phyloP scores from a whole-genome alignment of 1,284 basidiomycete species.

The Boletus semigastroideus region DNA sequence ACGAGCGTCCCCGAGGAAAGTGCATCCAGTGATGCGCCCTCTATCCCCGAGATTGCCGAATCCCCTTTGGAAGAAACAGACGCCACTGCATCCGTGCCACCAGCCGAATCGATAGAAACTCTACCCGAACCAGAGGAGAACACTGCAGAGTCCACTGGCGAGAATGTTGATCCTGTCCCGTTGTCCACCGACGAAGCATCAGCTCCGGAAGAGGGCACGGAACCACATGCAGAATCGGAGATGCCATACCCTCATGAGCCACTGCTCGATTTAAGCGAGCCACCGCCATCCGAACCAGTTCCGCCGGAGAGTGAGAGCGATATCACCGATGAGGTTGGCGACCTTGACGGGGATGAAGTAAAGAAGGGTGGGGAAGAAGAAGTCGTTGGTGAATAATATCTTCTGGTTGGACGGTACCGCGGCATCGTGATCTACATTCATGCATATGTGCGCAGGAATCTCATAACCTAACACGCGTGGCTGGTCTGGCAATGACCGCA shows the following conservation, averaged over 20 bases:
- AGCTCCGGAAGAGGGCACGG: constrained; percentile 3
- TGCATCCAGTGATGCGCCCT: constrained; percentile 3
- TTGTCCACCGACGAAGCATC: constrained; percentile 4
- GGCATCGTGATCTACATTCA: constrained; percentile 13
- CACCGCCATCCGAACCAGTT: constrained; percentile 32
- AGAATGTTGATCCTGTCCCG: constrained; percentile 5
- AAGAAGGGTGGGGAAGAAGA: constrained; percentile 17
- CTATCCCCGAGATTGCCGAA: constrained; percentile 7
- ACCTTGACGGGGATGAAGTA: constrained; percentile 20
- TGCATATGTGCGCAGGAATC: neutral
- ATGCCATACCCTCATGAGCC: constrained; percentile 3
- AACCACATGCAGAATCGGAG: constrained; percentile 11
- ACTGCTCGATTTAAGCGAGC: constrained; percentile 30
- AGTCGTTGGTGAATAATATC: constrained; percentile 11
- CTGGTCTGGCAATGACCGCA: constrained; percentile 5
- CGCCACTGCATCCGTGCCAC: constrained; percentile 1
- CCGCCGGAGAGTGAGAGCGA: constrained; percentile 36
- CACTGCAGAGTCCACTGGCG: neutral
- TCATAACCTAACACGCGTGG: no score
- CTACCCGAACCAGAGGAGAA: constrained; percentile 5
- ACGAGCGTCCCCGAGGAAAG: constrained; percentile 1
- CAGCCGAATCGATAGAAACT: constrained; percentile 4
- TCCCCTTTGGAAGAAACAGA: constrained; percentile 4
- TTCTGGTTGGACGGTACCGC: constrained; percentile 20
- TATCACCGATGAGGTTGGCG: constrained; percentile 34